phyloP scores from a whole-genome alignment of 768 basidiomycete species.

The Glaciozyma martinii region DNA sequence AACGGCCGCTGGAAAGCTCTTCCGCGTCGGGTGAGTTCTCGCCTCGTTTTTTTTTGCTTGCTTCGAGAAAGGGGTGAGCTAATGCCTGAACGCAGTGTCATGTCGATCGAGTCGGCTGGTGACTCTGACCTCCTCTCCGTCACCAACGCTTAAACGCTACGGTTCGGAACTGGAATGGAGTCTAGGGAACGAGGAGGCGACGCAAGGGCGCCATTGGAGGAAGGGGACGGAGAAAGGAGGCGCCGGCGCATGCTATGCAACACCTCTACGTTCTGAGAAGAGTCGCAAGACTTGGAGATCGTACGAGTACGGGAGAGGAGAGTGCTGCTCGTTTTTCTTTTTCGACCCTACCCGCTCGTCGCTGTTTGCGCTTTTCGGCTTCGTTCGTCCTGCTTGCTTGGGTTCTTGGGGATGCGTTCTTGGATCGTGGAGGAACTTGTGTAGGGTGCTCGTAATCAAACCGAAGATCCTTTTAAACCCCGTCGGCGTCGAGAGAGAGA shows the following conservation, averaged over 20 bases:
- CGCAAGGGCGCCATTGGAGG: neutral
- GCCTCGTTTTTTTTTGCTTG: constrained; percentile 2
- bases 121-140: constrained; percentile 83
- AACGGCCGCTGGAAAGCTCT: constrained; percentile 97
- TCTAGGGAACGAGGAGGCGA: neutral
- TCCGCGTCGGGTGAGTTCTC: constrained; percentile 78
- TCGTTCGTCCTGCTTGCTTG: too few species aligned
- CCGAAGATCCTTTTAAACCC: too few species aligned
- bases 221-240: neutral
- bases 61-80: neutral
- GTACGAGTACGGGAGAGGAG: neutral
- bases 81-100: constrained; percentile 55
- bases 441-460: too few species aligned
- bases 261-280: neutral
- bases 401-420: too few species aligned
- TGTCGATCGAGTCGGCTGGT: constrained; percentile 91
- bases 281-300: neutral
- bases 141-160: neutral
- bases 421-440: too few species aligned
- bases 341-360: too few species aligned
- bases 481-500: too few species aligned
- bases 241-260: neutral
- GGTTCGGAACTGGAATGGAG: neutral
- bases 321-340: too few species aligned
- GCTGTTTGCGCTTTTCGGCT: too few species aligned